Percentiles rank a stretch among this genome's conserved stretches.
Evolutionary conservation across 1,284 basidiomycete genomes (phyloP).

Genomic region (Agaricales sp.): DNA sequence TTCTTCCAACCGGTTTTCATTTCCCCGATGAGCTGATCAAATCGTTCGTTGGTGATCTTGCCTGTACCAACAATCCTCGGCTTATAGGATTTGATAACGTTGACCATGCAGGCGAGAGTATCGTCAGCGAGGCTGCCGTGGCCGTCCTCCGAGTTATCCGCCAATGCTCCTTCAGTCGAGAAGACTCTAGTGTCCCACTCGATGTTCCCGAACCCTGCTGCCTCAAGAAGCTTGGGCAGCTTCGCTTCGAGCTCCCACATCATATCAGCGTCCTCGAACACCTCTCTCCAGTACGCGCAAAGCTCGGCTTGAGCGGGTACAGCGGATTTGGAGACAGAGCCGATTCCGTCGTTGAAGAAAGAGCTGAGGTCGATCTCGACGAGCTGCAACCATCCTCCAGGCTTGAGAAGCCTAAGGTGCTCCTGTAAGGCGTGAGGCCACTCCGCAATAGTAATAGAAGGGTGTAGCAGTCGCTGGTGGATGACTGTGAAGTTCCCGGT

Average conservation of each 20-base stretch:
- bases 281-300: neutral
- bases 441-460: constrained; percentile 16
- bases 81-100: neutral
- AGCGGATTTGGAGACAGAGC: neutral
- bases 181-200: neutral
- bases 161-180: neutral
- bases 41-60: neutral
- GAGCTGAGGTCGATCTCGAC: constrained; percentile 13
- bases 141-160: no score
- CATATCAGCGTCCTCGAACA: neutral
- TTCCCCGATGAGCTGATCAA: neutral
- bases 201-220: neutral
- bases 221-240: neutral
- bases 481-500: constrained; percentile 18
- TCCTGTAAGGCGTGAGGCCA: constrained; percentile 15
- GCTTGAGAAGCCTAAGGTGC: neutral
- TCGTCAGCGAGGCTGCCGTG: neutral
- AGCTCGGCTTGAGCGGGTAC: neutral
- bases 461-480: constrained; percentile 21
- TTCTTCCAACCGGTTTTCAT: neutral
- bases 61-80: neutral
- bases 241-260: neutral
- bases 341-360: neutral
- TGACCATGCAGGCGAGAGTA: neutral
- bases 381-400: constrained; percentile 13